Conservation (phyloP, 2,329 filamentous ascomycete species). For the Triangularia verruculosa region DNA sequence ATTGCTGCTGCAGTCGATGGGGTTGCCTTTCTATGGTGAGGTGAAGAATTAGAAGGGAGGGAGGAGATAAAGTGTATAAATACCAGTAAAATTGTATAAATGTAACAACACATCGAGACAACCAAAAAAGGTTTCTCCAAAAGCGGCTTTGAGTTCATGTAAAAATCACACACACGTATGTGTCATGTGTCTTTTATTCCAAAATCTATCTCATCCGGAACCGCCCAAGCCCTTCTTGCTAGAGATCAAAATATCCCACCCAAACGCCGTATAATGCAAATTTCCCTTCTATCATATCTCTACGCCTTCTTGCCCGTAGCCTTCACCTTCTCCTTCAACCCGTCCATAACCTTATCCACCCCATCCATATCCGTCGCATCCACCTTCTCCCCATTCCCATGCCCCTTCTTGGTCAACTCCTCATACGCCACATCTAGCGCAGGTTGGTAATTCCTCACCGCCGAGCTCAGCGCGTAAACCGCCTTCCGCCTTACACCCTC, state of each 20-base stretch:
- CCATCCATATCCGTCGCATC: slow-evolving; percentile 86
- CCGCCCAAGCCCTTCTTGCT: neutral
- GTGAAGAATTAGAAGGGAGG: slow-evolving; percentile 26
- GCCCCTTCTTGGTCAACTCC: slow-evolving; percentile 56
- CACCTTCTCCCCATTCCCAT: slow-evolving; percentile 50
- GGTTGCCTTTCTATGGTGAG: slow-evolving; percentile 73
- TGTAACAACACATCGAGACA: neutral
- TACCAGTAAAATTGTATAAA: slow-evolving; percentile 20
- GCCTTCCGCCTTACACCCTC: slow-evolving; percentile 77
- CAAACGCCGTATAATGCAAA: neutral
- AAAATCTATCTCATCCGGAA: neutral
- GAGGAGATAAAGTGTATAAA: slow-evolving; percentile 3
- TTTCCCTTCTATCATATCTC: neutral
- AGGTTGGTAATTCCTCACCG: slow-evolving; percentile 85
- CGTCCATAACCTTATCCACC: slow-evolving; percentile 71
- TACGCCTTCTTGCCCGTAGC: slow-evolving; percentile 19
- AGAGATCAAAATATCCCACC: neutral
- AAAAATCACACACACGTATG: neutral
- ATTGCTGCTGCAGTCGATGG: slow-evolving; percentile 68
- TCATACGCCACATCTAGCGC: slow-evolving; percentile 67
- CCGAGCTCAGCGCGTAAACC: slow-evolving; percentile 82
- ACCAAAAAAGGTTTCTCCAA: neutral
- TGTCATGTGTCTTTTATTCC: neutral
- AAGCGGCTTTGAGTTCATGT: neutral
- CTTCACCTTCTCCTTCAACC: slow-evolving; percentile 55